These are phyloP conservation scores for Annona cherimola DNA, from an alignment of 164 flowering plant species.

Conservation along the genomic window DNA sequence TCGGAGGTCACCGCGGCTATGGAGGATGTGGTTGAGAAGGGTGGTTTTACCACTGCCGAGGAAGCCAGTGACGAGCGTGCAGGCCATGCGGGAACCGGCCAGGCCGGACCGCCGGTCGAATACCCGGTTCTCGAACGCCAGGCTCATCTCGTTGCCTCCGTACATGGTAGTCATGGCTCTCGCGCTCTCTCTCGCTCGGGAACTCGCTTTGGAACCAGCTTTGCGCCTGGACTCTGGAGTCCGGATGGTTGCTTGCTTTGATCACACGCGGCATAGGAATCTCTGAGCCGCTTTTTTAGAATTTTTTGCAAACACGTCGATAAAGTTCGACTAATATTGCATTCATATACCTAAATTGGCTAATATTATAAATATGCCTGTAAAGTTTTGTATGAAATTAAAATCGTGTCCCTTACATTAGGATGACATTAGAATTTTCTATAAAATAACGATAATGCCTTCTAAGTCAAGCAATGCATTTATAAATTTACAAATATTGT, in stretches of 20 bases:
- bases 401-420: too few relatives aligned
- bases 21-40: conserved; percentile 12
- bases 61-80: conserved; percentile 14
- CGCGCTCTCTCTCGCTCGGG: conserved; percentile 3
- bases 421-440: too few relatives aligned
- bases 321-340: too few relatives aligned
- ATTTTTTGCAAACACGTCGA: too few relatives aligned
- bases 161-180: background rate
- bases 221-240: background rate
- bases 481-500: too few relatives aligned
- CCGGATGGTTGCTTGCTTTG: background rate
- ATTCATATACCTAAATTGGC: too few relatives aligned
- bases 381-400: too few relatives aligned
- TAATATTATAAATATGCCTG: too few relatives aligned
- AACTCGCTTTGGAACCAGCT: background rate
- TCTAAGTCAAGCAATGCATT: too few relatives aligned
- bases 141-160: conserved; percentile 15
- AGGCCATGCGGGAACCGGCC: conserved; percentile 10
- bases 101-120: conserved; percentile 10
- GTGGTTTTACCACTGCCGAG: conserved; percentile 17
- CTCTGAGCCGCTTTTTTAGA: too few relatives aligned
- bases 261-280: background rate
- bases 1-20: conserved; percentile 12
- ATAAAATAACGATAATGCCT: too few relatives aligned
- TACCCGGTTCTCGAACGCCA: conserved; percentile 11